Conservation (phyloP, 805 yeast genomes). For the Teunomyces barrocoloradensis region DNA sequence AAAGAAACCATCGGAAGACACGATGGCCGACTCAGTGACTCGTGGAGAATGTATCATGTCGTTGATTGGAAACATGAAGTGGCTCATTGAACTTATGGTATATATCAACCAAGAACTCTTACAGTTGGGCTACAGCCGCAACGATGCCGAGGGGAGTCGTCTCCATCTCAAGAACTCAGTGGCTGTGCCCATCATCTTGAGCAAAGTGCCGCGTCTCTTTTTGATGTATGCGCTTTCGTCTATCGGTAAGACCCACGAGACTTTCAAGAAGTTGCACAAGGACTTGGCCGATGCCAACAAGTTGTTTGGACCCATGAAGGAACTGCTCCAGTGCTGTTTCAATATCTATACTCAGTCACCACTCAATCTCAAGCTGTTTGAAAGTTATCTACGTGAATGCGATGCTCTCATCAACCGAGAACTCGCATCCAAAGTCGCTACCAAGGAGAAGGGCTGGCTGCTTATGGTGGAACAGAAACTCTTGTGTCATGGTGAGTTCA, state of each 20-base stretch:
- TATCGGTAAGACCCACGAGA: slow-evolving; percentile 59
- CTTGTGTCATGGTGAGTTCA: slow-evolving; percentile 59
- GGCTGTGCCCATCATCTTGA: slow-evolving; percentile 57
- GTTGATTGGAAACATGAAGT: slow-evolving; percentile 74
- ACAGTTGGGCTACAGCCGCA: slow-evolving; percentile 35
- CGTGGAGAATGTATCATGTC: slow-evolving; percentile 62
- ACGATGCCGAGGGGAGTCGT: slow-evolving; percentile 14
- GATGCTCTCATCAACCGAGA: slow-evolving; percentile 40
- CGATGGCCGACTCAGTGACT: slow-evolving; percentile 49
- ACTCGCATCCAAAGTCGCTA: slow-evolving; percentile 15
- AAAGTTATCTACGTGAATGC: slow-evolving; percentile 49
- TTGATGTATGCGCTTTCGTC: slow-evolving; percentile 65
- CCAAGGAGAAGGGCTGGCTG: slow-evolving; percentile 27
- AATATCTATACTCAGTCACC: slow-evolving; percentile 51
- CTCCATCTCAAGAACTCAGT: slow-evolving; percentile 37
- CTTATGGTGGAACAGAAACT: slow-evolving; percentile 59
- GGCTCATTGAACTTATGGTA: slow-evolving; percentile 80
- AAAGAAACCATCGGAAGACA: slow-evolving; percentile 52
- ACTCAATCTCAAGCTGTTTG: slow-evolving; percentile 52
- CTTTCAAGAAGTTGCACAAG: slow-evolving; percentile 54
- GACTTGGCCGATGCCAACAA: slow-evolving; percentile 42
- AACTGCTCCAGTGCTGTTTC: slow-evolving; percentile 50
- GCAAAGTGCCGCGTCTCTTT: slow-evolving; percentile 69
- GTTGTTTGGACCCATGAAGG: slow-evolving; percentile 48
- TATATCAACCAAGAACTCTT: slow-evolving; percentile 71